Conservation (phyloP, 805 yeast genomes). For the Maudiozyma barnettii region DNA sequence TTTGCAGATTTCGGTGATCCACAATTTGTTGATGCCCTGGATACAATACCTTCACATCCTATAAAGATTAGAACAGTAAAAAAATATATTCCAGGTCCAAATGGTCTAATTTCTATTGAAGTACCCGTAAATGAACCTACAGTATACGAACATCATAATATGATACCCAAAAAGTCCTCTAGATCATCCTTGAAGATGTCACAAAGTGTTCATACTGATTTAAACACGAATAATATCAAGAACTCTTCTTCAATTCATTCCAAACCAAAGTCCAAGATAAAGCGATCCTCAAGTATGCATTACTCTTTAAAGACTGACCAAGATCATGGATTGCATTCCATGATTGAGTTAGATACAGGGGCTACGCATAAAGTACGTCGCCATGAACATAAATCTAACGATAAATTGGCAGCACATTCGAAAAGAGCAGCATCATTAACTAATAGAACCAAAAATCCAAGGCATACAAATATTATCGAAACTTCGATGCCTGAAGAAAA, state of each 20-base stretch:
- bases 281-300: background rate
- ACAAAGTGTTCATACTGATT: background rate
- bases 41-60: background rate
- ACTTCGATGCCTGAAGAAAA: constrained; percentile 18
- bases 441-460: background rate
- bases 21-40: constrained; percentile 6
- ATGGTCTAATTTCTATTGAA: constrained; percentile 60
- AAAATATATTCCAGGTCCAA: constrained; percentile 64
- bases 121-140: constrained; percentile 35
- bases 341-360: background rate
- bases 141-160: background rate
- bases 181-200: background rate
- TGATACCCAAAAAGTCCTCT: background rate
- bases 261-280: background rate
- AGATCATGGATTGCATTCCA: no score
- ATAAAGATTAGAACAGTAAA: constrained; percentile 39
- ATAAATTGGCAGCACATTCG: constrained; percentile 1
- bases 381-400: background rate
- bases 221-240: background rate
- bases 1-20: constrained; percentile 29
- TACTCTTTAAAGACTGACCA: background rate
- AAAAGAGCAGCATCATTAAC: background rate
- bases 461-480: constrained; percentile 12
- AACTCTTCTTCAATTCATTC: background rate
- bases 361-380: background rate